Base-by-base conservation (phyloP, 176 grass and related monocot species). In the Triticum dicoccoides region DNA sequence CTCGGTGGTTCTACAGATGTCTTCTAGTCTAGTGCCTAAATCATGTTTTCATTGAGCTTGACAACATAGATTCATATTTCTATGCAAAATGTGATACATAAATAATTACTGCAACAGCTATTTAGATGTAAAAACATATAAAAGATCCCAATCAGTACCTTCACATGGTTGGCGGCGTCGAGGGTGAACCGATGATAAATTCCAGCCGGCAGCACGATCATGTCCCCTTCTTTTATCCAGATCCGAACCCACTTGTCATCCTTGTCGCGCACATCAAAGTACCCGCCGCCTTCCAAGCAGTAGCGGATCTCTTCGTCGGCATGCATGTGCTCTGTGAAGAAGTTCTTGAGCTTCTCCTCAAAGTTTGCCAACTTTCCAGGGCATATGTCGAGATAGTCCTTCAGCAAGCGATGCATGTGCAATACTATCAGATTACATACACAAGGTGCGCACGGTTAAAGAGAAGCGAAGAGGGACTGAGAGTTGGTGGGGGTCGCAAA, bases 121-220 rank as follows among this genome's bases (percentile, higher is more conserved):
- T 58, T 58, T 24, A 79, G 42, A 2, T 9, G 42, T 23, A 56
- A 65, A 65, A 65, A n/a, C 30, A 6, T 9, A 47, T 30, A 27
- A 4, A 81, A 27, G 1, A 51, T 82, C 25, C 15, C 11, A 6
- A 18, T 78, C 52, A 17, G 34, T 85, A 94, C 96, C 93, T 96
- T 94, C 4, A 91, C 83, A 80, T 94, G 89, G 79, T 98, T 94
- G 49, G 85, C 37, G 65, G 61, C 85, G 62, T 92, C 93, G 0
- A 96, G 66, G 41, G 90, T 96, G 82, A 98, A 98, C 6, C 93
- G 90, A 71, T 96, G 96, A 78, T 98, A 98, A 84, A 96, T 98
- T 77, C 96, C 92, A 21, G 92, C 88, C 13, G 93, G 92, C 24
- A 96, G 81, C 77, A 98, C 87, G 17, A 98, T 98, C 97, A 98